These are phyloP conservation scores for Vaccinium macrocarpon DNA, from an alignment of 148 eudicot species.

Conservation along the genomic window DNA sequence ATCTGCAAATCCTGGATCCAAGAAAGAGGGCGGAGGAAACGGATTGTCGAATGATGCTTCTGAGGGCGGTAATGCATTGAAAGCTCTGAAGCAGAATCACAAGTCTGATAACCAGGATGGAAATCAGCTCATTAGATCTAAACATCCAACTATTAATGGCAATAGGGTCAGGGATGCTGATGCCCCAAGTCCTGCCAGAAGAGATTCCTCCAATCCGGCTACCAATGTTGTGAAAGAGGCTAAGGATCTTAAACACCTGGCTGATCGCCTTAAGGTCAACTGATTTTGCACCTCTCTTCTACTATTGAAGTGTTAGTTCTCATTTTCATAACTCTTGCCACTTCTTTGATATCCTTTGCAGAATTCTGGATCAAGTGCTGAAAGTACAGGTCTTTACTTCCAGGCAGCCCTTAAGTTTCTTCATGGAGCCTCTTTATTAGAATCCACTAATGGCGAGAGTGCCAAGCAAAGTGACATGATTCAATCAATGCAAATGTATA, in stretches of 20 bases:
- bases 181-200: conserved; percentile 65
- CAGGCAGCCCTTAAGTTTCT: conserved; percentile 93
- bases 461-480: conserved; percentile 58
- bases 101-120: conserved; percentile 43
- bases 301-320: background rate
- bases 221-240: conserved; percentile 80
- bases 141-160: conserved; percentile 50
- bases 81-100: conserved; percentile 38
- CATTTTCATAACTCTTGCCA: conserved; percentile 12
- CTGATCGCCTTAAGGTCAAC: conserved; percentile 87
- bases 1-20: conserved; percentile 23
- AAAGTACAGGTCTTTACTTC: conserved; percentile 68
- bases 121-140: conserved; percentile 31
- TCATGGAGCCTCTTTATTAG: conserved; percentile 82
- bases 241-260: conserved; percentile 81
- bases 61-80: conserved; percentile 38
- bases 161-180: conserved; percentile 53
- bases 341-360: conserved; percentile 31
- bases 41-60: conserved; percentile 27
- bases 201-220: conserved; percentile 69
- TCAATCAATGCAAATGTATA: conserved; percentile 73
- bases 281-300: conserved; percentile 9
- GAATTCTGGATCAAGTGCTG: conserved; percentile 60
- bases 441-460: conserved; percentile 62
- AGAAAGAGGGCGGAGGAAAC: conserved; percentile 38